A percentile compares a stretch with the other conserved stretches of the same genome.
These are phyloP conservation scores for Helotiales sp. DNA, from an alignment of 2,329 filamentous ascomycete species.

Conservation along the genomic window DNA sequence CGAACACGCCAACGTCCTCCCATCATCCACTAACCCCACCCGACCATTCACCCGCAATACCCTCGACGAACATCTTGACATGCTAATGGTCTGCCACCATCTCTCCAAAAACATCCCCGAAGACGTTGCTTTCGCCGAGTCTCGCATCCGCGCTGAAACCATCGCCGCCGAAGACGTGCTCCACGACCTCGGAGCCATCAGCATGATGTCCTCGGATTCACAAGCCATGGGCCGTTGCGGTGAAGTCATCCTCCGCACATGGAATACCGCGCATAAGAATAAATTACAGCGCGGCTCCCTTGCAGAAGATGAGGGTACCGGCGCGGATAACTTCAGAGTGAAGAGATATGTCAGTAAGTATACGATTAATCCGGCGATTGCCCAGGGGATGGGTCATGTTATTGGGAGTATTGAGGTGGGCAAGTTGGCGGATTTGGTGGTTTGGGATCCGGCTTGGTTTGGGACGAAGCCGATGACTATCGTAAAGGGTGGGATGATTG, in stretches of 20 bases:
- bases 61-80: conserved; percentile 94
- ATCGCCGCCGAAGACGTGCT: conserved; percentile 96
- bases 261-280: conserved; percentile 98
- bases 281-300: conserved; percentile 81
- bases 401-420: conserved; percentile 88
- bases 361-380: conserved; percentile 90
- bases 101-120: conserved; percentile 91
- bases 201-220: conserved; percentile 95
- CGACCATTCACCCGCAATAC: conserved; percentile 90
- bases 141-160: conserved; percentile 91
- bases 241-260: conserved; percentile 89
- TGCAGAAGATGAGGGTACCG: conserved; percentile 77
- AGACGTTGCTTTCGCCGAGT: conserved; percentile 94
- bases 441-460: conserved; percentile 87
- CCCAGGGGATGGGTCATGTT: conserved; percentile 87
- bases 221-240: conserved; percentile 97
- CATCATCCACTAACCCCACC: conserved; percentile 90
- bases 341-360: conserved; percentile 96
- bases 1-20: conserved; percentile 85
- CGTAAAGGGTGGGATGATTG: conserved; percentile 87
- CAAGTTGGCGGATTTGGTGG: conserved; percentile 85
- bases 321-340: conserved; percentile 87
- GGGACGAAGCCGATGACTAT: conserved; percentile 83
- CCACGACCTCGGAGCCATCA: conserved; percentile 92
- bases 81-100: conserved; percentile 98